These are phyloP conservation scores for Suhomyces terraborum DNA, from an alignment of 1,139 yeast species.

Conservation along the genomic window DNA sequence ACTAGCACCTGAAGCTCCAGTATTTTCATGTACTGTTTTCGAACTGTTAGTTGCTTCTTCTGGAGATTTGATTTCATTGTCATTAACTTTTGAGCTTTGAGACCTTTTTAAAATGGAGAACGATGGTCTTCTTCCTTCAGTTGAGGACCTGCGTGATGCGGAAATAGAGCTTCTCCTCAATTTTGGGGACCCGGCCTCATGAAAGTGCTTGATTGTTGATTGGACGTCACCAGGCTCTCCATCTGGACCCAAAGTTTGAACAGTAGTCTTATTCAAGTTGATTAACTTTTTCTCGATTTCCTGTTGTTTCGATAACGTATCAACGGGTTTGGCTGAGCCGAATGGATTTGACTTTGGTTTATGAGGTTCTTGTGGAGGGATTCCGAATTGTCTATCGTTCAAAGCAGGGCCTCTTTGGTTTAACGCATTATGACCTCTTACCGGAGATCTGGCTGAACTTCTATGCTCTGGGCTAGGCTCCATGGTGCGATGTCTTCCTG, in stretches of 20 bases:
- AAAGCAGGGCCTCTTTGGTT: conserved; percentile 9
- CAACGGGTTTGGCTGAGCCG: conserved; percentile 51
- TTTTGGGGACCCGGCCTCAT: conserved; percentile 16
- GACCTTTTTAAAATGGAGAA: conserved; percentile 20
- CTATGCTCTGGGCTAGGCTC: neutral
- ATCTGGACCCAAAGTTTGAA: conserved; percentile 48
- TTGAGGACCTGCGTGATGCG: conserved; percentile 18
- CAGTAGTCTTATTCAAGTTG: conserved; percentile 58
- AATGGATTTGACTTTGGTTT: conserved; percentile 45
- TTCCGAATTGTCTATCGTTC: neutral
- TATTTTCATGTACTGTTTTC: neutral
- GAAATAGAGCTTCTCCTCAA: conserved; percentile 19
- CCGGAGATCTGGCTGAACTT: conserved; percentile 8
- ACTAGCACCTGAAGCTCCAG: neutral
- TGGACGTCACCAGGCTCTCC: conserved; percentile 22
- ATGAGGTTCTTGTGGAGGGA: conserved; percentile 15
- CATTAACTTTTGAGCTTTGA: conserved; percentile 1
- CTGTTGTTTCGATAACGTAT: conserved; percentile 41
- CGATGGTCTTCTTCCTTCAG: conserved; percentile 23
- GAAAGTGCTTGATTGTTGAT: conserved; percentile 19
- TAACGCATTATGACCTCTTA: conserved; percentile 5
- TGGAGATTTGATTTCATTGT: neutral
- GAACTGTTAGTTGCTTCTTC: conserved; percentile 10
- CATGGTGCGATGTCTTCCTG: conserved; percentile 25
- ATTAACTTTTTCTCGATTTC: conserved; percentile 50